Evolutionary conservation across 23 red algal genomes (phyloP).

Genomic region (Gracilaria vermiculophylla): DNA sequence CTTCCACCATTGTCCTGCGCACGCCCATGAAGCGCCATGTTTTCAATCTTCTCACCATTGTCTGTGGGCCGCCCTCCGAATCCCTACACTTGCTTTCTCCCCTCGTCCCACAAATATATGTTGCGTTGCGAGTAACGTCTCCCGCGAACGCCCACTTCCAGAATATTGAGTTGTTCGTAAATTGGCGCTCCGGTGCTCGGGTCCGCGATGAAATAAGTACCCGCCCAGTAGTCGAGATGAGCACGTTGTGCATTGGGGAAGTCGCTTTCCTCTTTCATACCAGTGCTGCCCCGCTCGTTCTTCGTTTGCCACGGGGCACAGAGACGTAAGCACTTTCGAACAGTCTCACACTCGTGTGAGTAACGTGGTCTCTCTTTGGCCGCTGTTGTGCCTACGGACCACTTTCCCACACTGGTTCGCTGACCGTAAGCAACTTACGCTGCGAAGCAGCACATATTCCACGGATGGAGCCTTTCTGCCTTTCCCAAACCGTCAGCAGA

Average conservation of each 20-base stretch:
- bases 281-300: background rate
- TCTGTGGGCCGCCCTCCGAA: background rate
- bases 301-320: too few relatives aligned
- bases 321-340: too few relatives aligned
- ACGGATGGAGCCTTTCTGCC: too few relatives aligned
- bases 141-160: slow-evolving; percentile 15
- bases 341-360: too few relatives aligned
- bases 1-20: background rate
- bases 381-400: too few relatives aligned
- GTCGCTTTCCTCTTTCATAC: background rate
- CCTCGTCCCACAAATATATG: slow-evolving; percentile 25
- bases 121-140: background rate
- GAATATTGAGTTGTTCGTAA: background rate
- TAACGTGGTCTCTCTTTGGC: too few relatives aligned
- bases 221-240: background rate
- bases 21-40: background rate
- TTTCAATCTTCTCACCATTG: background rate
- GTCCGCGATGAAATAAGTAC: background rate
- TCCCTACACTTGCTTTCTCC: background rate
- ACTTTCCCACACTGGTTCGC: too few relatives aligned
- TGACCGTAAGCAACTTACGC: too few relatives aligned
- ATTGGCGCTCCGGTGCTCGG: background rate
- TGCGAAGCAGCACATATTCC: too few relatives aligned
- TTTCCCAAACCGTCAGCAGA: too few relatives aligned
- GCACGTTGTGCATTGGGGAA: background rate